Evolutionary conservation across 805 yeast genomes (phyloP).

Genomic region (Wickerhamiella cacticola): DNA sequence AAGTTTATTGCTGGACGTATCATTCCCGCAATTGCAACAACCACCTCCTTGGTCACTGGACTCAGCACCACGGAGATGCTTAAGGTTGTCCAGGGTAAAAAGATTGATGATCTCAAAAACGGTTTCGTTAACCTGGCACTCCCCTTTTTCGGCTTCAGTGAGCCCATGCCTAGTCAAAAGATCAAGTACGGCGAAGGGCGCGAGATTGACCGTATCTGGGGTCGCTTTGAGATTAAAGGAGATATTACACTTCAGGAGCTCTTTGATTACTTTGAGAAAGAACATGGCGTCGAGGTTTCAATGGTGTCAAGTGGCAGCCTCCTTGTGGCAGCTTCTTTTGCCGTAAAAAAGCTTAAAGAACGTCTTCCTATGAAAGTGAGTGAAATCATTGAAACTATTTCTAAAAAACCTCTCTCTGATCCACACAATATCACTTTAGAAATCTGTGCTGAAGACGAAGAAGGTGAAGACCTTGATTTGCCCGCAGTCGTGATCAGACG

Average conservation of each 20-base stretch:
- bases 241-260: conserved; percentile 65
- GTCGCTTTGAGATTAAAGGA: conserved; percentile 58
- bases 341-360: conserved; percentile 78
- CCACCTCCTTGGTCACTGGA: conserved; percentile 97
- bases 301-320: conserved; percentile 91
- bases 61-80: conserved; percentile 81
- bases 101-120: conserved; percentile 78
- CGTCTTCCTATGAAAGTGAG: conserved; percentile 57
- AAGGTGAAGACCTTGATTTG: conserved; percentile 92
- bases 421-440: conserved; percentile 76
- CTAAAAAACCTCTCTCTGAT: conserved; percentile 66
- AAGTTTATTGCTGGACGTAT: conserved; percentile 97
- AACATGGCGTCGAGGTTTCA: conserved; percentile 76
- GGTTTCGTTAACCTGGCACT: conserved; percentile 86
- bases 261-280: conserved; percentile 58
- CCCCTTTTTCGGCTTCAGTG: conserved; percentile 94
- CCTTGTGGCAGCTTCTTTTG: conserved; percentile 83
- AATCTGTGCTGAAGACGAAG: conserved; percentile 80
- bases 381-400: conserved; percentile 67
- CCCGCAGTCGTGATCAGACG: conserved; percentile 60
- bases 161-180: conserved; percentile 79
- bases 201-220: conserved; percentile 86
- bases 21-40: conserved; percentile 98
- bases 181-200: conserved; percentile 64
- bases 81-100: conserved; percentile 71